Evolutionary conservation across 148 eudicot genomes (phyloP).

Genomic region (Rhododendron simsii): DNA sequence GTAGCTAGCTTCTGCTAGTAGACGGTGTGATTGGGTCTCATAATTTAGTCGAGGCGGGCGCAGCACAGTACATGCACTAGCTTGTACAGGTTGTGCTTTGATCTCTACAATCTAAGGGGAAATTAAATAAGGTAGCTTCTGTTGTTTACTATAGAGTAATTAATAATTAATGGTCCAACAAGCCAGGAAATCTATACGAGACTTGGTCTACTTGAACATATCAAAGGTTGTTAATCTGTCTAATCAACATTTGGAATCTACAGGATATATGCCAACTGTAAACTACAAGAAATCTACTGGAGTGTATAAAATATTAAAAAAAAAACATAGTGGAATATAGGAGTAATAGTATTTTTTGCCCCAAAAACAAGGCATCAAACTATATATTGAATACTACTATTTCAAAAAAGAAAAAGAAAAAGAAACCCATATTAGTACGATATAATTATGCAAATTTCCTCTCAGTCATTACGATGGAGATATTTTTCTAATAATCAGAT

Average conservation of each 20-base stretch:
- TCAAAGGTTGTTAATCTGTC: neutral
- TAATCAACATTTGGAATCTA: neutral
- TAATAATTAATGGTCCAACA: neutral
- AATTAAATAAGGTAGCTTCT: neutral
- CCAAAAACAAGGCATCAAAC: neutral
- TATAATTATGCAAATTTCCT: neutral
- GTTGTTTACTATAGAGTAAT: neutral
- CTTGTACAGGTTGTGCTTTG: neutral
- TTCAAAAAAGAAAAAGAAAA: too few relatives aligned
- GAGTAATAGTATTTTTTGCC: neutral
- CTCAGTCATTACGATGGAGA: neutral
- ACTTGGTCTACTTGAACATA: neutral
- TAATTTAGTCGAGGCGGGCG: neutral
- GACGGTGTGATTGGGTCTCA: neutral
- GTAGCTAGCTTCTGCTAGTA: too few relatives aligned
- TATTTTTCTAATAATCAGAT: neutral
- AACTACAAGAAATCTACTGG: conserved; percentile 2
- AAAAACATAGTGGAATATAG: neutral
- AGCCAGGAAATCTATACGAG: neutral
- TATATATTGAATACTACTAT: neutral
- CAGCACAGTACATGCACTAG: too few relatives aligned
- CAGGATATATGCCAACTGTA: conserved; percentile 1
- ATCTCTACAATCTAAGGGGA: neutral
- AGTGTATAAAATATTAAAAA: too few relatives aligned
- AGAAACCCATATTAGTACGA: too few relatives aligned